Evolutionary conservation across 2,329 filamentous ascomycete genomes (phyloP), one percentile per base, ranked within the genome.

Genomic region (Pseudogymnoascus sp.): DNA sequence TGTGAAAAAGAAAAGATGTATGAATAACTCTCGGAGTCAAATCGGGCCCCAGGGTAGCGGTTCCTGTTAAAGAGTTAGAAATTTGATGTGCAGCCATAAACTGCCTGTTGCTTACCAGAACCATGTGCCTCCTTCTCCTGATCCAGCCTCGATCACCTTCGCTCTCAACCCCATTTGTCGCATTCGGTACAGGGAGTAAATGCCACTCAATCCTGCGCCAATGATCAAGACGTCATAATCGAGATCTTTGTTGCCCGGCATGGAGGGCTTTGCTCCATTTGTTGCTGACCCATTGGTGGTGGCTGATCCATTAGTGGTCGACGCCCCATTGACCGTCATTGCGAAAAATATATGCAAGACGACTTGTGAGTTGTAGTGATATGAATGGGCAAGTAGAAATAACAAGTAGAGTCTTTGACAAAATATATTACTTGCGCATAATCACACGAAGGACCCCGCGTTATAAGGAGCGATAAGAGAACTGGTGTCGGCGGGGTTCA

Each of bases 61-160:
- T 78, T 78, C 46, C 46, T 56, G n/a, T 18, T 34, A 12, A 12
- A 31, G 4, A 18, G 25, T 56, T 34, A 56, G n/a, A 31, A 34
- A 34, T 12, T 34, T 12, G 25, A 18, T 56, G 9, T 34, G 25
- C 9, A 34, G 25, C 46, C 28, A 34, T 12, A 56, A 7, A 18
- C 8, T 12, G 25, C 14, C 3, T 34, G n/a, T 34, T 56, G 1
- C 25, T 18, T 56, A 56, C 77, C 75, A 78, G 62, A 72, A 75
- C 79, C 80, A 82, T 1, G 78, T 80, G 0, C 80, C 79, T 3
- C 78, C 78, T 36, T 75, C 74, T 4, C 70, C 73, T 14, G 73
- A 71, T 11, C 72, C 76, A 23, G 75, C 75, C 63, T 80, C 78
- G n/a, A 79, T 64, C 4, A 75, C 73, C 63, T 71, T 74, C 61